Percentiles rank a stretch among this genome's conserved stretches.
Conservation (phyloP, 805 yeast genomes). For the Zygoascus bituminiphila region DNA sequence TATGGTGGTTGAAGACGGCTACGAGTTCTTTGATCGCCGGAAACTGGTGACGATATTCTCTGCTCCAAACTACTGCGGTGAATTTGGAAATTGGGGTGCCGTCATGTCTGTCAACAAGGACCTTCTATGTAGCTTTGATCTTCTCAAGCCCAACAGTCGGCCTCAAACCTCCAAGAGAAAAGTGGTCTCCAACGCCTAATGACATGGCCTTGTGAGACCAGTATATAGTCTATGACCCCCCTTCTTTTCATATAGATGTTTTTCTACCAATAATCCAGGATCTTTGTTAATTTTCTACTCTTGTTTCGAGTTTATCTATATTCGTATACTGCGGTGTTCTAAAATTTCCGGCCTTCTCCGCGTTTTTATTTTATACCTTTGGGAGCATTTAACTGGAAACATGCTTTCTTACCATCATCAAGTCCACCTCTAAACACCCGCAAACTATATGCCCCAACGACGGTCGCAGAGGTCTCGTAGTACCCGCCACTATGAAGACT, state of each 20-base stretch:
- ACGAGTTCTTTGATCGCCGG: constrained; percentile 59
- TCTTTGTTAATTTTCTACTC: too few species aligned
- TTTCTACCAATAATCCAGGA: too few species aligned
- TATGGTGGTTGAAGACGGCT: constrained; percentile 74
- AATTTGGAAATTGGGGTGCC: constrained; percentile 87
- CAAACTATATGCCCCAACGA: constrained; percentile 3
- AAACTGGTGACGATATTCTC: constrained; percentile 61
- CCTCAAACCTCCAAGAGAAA: background rate
- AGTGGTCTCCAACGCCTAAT: too few species aligned
- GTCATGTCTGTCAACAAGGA: constrained; percentile 92
- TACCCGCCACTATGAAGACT: constrained; percentile 1
- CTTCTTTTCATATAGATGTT: too few species aligned
- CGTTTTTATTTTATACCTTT: too few species aligned
- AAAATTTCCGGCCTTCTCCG: too few species aligned
- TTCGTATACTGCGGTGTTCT: too few species aligned
- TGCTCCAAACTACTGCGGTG: constrained; percentile 68
- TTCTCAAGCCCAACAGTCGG: constrained; percentile 55
- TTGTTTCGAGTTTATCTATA: too few species aligned
- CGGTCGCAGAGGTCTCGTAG: constrained; percentile 1
- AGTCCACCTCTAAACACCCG: background rate
- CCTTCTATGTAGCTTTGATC: constrained; percentile 78
- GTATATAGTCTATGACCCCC: too few species aligned
- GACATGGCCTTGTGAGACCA: too few species aligned
- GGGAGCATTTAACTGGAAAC: too few species aligned
- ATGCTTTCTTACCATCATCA: background rate